These are phyloP conservation scores for Hirsutella rhossiliensis DNA, from an alignment of 2,329 filamentous ascomycete species.

Conservation along the genomic window DNA sequence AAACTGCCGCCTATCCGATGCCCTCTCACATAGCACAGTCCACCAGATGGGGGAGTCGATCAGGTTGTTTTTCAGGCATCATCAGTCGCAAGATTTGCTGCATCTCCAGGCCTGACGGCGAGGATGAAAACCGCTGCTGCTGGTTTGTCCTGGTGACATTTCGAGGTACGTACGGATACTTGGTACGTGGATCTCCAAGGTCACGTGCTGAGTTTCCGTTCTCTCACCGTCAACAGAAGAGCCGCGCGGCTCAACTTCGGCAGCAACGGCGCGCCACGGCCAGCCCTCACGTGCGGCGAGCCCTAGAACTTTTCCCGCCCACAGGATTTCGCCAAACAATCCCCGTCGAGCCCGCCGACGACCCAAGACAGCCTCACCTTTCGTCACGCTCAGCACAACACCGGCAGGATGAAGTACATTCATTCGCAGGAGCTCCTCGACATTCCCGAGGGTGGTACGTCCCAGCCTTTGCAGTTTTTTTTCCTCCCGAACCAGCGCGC, in stretches of 20 bases:
- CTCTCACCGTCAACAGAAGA: background rate
- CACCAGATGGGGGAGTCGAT: no score
- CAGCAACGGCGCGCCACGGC: constrained; percentile 1
- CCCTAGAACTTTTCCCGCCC: constrained; percentile 33
- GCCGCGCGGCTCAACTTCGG: constrained; percentile 15
- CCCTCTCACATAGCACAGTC: no score
- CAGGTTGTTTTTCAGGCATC: no score
- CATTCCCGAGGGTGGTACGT: constrained; percentile 95
- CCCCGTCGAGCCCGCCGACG: constrained; percentile 22
- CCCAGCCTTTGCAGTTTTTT: constrained; percentile 4
- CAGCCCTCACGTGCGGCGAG: constrained; percentile 26
- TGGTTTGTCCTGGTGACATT: no score
- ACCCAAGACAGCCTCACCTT: constrained; percentile 28
- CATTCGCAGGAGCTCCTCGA: constrained; percentile 92
- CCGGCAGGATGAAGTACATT: constrained; percentile 98
- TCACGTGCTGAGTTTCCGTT: background rate
- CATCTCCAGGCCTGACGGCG: no score
- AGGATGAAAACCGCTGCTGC: no score
- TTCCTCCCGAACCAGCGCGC: no score
- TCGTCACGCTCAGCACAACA: constrained; percentile 33
- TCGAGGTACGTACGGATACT: no score
- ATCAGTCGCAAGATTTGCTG: no score
- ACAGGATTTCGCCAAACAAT: constrained; percentile 28
- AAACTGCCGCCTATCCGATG: no score
- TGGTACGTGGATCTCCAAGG: background rate